These are phyloP conservation scores for Diaporthe helianthi DNA, from an alignment of 2,329 filamentous ascomycete genomes.

Conservation along the genomic window DNA sequence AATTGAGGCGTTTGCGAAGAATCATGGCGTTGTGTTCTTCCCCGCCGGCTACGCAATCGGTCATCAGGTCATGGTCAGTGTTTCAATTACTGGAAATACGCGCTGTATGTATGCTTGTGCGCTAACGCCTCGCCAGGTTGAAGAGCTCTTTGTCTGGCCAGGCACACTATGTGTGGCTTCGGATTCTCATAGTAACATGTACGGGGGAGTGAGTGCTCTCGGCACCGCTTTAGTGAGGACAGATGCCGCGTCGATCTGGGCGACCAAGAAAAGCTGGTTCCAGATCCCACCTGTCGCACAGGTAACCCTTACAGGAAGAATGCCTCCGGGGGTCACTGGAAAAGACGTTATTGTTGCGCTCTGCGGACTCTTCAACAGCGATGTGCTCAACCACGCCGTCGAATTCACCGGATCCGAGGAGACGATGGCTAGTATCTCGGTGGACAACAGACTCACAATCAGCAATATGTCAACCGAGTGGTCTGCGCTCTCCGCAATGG, in stretches of 20 bases:
- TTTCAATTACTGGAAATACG: conserved; percentile 45
- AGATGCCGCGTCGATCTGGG: conserved; percentile 86
- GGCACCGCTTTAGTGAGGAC: conserved; percentile 86
- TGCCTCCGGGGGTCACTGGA: conserved; percentile 83
- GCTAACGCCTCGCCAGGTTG: conserved; percentile 43
- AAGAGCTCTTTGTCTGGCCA: conserved; percentile 84
- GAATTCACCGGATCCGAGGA: conserved; percentile 85
- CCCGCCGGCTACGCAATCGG: conserved; percentile 82
- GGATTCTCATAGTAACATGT: conserved; percentile 82
- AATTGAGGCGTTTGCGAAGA: conserved; percentile 82
- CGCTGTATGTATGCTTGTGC: background rate
- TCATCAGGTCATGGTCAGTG: conserved; percentile 80
- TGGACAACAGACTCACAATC: conserved; percentile 78
- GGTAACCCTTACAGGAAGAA: conserved; percentile 76
- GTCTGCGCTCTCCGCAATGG: conserved; percentile 41
- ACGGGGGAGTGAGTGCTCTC: conserved; percentile 78
- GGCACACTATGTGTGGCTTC: conserved; percentile 82
- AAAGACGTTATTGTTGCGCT: conserved; percentile 95
- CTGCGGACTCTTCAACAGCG: conserved; percentile 83
- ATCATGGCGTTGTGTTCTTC: conserved; percentile 80
- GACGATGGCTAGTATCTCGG: conserved; percentile 73
- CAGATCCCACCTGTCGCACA: conserved; percentile 85
- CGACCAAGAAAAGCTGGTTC: conserved; percentile 85
- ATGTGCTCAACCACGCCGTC: conserved; percentile 88
- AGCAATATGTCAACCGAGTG: conserved; percentile 85